Evolutionary conservation across 2,329 filamentous ascomycete genomes (phyloP), one percentile per base, ranked within the genome.

Genomic region (Cadophora sp.): DNA sequence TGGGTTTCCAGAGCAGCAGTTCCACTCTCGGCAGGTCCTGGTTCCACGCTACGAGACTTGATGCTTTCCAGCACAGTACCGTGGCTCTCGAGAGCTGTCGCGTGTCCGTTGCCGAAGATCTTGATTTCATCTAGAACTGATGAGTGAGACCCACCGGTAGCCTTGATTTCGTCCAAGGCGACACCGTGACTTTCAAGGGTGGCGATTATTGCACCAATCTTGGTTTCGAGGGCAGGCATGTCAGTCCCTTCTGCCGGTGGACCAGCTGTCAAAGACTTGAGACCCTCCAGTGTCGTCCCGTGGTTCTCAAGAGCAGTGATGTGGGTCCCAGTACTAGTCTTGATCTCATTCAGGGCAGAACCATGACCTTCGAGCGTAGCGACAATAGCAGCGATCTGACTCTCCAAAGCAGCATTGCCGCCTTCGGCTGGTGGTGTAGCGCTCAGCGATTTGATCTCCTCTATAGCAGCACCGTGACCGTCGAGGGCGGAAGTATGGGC

Each of bases 351-450:
- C 4, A 75, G 62, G 2, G 63, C 64, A 6, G 67, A 18, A 24
- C 66, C 61, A 24, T 74, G 73, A 20, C 60, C 59, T 30, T 69
- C 62, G 4, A 75, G 67, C 24, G 70, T 70, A 16, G 62, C 66
- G 24, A 70, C 62, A 22, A 75, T 71, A 59, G 70, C 62, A 13
- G 65, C 59, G n/a, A 74, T 64, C 53, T 73, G 68, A 5, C 62
- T 64, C 64, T 72, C 72, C 16, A 73, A 55, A 1, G 64, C 64
- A 22, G 67, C 30, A 8, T 71, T 59, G 33, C 43, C 65, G 1
- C 24, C 53, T 30, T 69, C 66, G 8, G 67, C 65, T n/a, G 58
- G 24, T 30, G 64, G 20, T 30, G 39, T 5, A 22, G 18, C 64
- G 8, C 30, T 41, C 14, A 65, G 22, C 14, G 61, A 50, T 41